These are phyloP conservation scores for Monosporascus ibericus DNA, from an alignment of 2,329 filamentous ascomycete genomes.

Conservation along the genomic window DNA sequence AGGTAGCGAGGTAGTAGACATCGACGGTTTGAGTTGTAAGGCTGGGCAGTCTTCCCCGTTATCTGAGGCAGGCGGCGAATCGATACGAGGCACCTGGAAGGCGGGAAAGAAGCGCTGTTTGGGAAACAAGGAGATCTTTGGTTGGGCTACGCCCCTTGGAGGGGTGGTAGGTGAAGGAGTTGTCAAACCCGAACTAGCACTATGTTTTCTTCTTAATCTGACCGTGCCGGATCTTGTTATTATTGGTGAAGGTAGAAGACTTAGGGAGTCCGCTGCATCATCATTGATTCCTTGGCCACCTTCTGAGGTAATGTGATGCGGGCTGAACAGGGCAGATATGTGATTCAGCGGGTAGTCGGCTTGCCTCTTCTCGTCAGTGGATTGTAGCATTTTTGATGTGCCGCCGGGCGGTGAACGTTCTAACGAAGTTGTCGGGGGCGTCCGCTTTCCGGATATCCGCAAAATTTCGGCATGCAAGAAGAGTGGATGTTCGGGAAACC, in stretches of 20 bases:
- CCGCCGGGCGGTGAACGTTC: slow-evolving; percentile 2
- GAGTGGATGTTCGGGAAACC: slow-evolving; percentile 22
- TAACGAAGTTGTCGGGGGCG: background rate
- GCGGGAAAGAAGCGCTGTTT: slow-evolving; percentile 8
- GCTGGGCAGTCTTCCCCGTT: slow-evolving; percentile 9
- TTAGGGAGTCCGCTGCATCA: slow-evolving; percentile 7
- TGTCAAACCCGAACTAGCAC: background rate
- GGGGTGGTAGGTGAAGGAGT: background rate
- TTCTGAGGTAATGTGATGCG: slow-evolving; percentile 16
- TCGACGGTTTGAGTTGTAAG: slow-evolving; percentile 7
- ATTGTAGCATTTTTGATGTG: background rate
- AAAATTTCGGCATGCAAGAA: slow-evolving; percentile 10
- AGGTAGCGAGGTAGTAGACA: slow-evolving; percentile 8
- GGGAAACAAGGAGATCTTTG: slow-evolving; percentile 8
- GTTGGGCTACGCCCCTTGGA: slow-evolving; percentile 3
- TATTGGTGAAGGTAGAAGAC: slow-evolving; percentile 16
- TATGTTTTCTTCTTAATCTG: background rate
- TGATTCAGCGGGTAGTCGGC: slow-evolving; percentile 24
- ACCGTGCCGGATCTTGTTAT: slow-evolving; percentile 3
- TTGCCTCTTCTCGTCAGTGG: slow-evolving; percentile 6
- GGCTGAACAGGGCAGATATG: slow-evolving; percentile 22
- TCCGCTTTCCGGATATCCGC: slow-evolving; percentile 1
- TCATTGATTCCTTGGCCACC: slow-evolving; percentile 1
- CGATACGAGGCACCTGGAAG: slow-evolving; percentile 1
- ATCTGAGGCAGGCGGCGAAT: slow-evolving; percentile 17